phyloP scores from a whole-genome alignment of 352 stramenopile genomes.

The Sclerospora graminicola region DNA sequence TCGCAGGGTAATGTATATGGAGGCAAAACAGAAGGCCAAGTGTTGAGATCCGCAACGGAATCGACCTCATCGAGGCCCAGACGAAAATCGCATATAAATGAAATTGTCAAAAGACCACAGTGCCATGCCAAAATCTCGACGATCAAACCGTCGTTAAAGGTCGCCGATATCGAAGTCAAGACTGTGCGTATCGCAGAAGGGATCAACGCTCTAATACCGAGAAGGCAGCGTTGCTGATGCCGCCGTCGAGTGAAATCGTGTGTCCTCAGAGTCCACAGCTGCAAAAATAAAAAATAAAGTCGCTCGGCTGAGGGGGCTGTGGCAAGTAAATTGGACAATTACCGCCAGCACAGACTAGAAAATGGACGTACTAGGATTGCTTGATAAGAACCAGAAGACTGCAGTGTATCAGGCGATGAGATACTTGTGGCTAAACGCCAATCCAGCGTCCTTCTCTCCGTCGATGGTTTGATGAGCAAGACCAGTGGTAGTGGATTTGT shows the following conservation, averaged over 20 bases:
- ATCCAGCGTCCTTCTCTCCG: conserved; percentile 26
- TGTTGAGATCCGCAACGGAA: conserved; percentile 36
- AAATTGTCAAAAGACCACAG: conserved; percentile 32
- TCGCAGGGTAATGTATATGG: conserved; percentile 49
- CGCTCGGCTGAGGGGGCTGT: conserved; percentile 28
- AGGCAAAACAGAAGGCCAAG: conserved; percentile 56
- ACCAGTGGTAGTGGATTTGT: conserved; percentile 4
- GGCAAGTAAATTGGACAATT: conserved; percentile 28
- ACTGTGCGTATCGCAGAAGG: conserved; percentile 32
- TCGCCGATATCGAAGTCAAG: conserved; percentile 34
- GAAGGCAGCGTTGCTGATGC: conserved; percentile 22
- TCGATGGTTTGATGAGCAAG: conserved; percentile 21
- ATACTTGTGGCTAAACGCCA: conserved; percentile 37
- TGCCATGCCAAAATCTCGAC: conserved; percentile 31
- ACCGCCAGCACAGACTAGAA: conserved; percentile 35
- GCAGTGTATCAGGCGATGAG: conserved; percentile 32
- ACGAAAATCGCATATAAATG: conserved; percentile 25
- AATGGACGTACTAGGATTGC: conserved; percentile 24
- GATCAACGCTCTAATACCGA: conserved; percentile 26
- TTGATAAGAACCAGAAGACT: too few species aligned
- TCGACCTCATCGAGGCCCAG: too few species aligned
- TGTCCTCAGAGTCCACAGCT: conserved; percentile 19
- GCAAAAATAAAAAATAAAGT: conserved; percentile 32
- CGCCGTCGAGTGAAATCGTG: conserved; percentile 25
- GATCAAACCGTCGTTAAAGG: too few species aligned